Conservation (phyloP, 768 basidiomycete genomes). For the Hypsizygus marmoreus region DNA sequence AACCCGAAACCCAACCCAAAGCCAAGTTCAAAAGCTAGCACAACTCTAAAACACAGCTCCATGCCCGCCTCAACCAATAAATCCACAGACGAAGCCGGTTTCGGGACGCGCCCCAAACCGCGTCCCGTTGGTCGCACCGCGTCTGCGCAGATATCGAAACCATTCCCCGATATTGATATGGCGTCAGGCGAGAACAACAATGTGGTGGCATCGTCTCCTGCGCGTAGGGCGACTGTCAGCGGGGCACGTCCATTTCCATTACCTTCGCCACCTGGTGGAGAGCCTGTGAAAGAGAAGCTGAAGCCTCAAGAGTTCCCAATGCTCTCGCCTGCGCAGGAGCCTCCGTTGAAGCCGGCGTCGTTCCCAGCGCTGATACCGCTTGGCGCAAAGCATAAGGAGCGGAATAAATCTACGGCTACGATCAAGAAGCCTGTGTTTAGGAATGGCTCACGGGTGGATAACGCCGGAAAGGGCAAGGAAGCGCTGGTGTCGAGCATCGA, state of each 20-base stretch:
- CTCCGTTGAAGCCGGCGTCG: conserved; percentile 5
- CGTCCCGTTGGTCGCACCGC: conserved; percentile 9
- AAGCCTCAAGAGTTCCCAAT: conserved; percentile 28
- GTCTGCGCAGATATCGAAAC: neutral
- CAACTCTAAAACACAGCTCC: too few species aligned
- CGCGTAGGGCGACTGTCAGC: conserved; percentile 13
- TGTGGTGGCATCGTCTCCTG: too few species aligned
- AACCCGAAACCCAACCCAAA: neutral
- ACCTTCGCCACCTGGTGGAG: neutral
- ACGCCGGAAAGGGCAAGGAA: too few species aligned
- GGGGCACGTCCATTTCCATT: conserved; percentile 4
- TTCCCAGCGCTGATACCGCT: conserved; percentile 7
- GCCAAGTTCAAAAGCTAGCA: too few species aligned
- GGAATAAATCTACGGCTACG: neutral
- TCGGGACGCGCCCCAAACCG: conserved; percentile 19
- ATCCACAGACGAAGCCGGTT: too few species aligned
- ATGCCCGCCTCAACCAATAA: too few species aligned
- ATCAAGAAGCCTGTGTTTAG: neutral
- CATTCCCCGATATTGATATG: neutral
- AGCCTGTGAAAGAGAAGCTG: conserved; percentile 8
- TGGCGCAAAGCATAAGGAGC: neutral
- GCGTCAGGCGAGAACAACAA: too few species aligned
- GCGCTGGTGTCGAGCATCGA: neutral
- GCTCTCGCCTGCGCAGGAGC: conserved; percentile 6
- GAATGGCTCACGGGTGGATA: too few species aligned